phyloP scores from a whole-genome alignment of 495 filamentous ascomycete genomes.

The Hypoxylon lenormandii region DNA sequence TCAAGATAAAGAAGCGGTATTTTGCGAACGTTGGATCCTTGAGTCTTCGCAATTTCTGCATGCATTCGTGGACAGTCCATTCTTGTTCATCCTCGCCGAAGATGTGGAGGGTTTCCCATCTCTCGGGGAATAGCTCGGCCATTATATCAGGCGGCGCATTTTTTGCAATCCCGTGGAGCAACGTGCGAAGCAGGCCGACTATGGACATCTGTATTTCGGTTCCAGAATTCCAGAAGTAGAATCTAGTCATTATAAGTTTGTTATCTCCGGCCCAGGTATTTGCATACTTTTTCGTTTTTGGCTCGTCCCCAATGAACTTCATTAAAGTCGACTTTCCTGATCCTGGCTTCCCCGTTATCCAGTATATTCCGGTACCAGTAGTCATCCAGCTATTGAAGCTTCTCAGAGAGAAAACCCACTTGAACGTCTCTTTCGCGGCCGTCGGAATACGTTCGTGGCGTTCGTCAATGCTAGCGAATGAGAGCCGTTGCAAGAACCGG shows the following conservation, averaged over 20 bases:
- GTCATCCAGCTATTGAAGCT: too few relatives aligned
- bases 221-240: slow-evolving; percentile 6
- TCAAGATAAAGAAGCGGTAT: slow-evolving; percentile 20
- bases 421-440: too few relatives aligned
- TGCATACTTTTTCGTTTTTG: too few relatives aligned
- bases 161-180: slow-evolving; percentile 28
- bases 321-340: slow-evolving; percentile 9
- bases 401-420: too few relatives aligned
- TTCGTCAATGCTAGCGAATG: too few relatives aligned
- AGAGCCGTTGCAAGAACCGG: too few relatives aligned
- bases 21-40: slow-evolving; percentile 17
- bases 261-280: neutral
- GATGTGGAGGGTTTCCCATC: slow-evolving; percentile 35
- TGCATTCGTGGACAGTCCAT: too few relatives aligned
- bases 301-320: neutral
- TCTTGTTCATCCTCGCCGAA: slow-evolving; percentile 3
- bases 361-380: too few relatives aligned
- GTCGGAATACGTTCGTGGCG: too few relatives aligned
- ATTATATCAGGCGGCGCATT: too few relatives aligned
- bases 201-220: slow-evolving; percentile 36
- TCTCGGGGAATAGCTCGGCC: slow-evolving; percentile 19
- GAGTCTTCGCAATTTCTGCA: neutral
- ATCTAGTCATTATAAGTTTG: neutral
- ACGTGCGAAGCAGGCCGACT: slow-evolving; percentile 29
- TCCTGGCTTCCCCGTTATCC: neutral